Evolutionary conservation across 1,284 basidiomycete species (phyloP).

Genomic region (Lentinula novae-zelandiae): DNA sequence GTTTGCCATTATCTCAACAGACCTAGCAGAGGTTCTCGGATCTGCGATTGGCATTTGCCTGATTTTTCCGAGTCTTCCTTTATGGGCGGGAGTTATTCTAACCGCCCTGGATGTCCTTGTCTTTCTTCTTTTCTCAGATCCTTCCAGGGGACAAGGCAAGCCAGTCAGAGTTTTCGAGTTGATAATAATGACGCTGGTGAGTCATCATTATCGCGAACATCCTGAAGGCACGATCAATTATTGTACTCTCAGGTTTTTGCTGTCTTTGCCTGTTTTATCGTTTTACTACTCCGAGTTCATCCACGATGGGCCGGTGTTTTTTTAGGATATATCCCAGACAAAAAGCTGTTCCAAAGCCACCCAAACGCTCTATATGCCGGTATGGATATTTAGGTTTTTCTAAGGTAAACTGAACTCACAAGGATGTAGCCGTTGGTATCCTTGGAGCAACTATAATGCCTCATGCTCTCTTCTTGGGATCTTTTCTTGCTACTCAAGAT

Average conservation of each 20-base stretch:
- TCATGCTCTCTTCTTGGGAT: slow-evolving; percentile 79
- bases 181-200: slow-evolving; percentile 55
- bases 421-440: slow-evolving; percentile 59
- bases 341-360: slow-evolving; percentile 42
- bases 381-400: slow-evolving; percentile 21
- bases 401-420: not conserved
- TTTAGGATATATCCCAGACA: slow-evolving; percentile 70
- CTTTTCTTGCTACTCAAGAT: slow-evolving; percentile 67
- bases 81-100: slow-evolving; percentile 73
- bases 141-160: slow-evolving; percentile 28
- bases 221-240: not conserved
- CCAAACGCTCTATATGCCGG: slow-evolving; percentile 69
- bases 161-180: slow-evolving; percentile 60
- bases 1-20: slow-evolving; percentile 75
- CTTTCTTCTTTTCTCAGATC: slow-evolving; percentile 44
- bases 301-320: slow-evolving; percentile 74
- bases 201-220: slow-evolving; percentile 13
- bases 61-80: slow-evolving; percentile 68
- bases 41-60: slow-evolving; percentile 55
- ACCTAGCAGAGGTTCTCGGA: slow-evolving; percentile 70
- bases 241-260: slow-evolving; percentile 47
- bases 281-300: slow-evolving; percentile 63
- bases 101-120: slow-evolving; percentile 76
- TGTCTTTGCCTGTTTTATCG: slow-evolving; percentile 70
- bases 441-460: slow-evolving; percentile 34